These are phyloP conservation scores for Aspergillus diversus DNA, from an alignment of 495 filamentous ascomycete genomes.

Conservation along the genomic window DNA sequence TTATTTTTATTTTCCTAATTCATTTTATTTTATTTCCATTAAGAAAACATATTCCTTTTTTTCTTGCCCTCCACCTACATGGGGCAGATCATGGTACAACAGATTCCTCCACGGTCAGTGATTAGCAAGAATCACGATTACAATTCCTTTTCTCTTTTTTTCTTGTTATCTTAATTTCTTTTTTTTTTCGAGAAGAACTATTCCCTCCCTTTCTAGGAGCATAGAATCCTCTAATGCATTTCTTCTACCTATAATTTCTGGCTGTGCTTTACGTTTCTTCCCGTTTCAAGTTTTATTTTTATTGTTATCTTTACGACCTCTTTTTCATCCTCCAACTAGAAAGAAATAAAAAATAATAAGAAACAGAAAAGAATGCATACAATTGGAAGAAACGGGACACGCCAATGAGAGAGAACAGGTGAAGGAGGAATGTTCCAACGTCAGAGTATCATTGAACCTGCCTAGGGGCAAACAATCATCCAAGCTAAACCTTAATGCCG, in stretches of 20 bases:
- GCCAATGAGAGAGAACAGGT: not conserved
- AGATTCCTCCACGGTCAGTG: not conserved
- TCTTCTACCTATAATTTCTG: no score
- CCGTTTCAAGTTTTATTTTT: no score
- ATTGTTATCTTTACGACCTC: no score
- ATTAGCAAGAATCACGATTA: not conserved
- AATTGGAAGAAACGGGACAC: not conserved
- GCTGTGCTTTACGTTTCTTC: no score
- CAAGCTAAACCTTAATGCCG: constrained; percentile 24
- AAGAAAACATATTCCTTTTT: constrained; percentile 4
- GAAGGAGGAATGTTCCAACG: constrained; percentile 20
- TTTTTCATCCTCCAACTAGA: no score
- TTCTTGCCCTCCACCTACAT: not conserved
- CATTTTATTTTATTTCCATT: constrained; percentile 6
- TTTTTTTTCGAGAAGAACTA: no score
- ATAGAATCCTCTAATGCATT: not conserved
- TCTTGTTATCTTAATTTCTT: not conserved
- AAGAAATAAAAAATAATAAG: not conserved
- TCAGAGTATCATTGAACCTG: constrained; percentile 16
- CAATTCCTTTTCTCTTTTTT: not conserved
- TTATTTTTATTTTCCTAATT: constrained; percentile 26
- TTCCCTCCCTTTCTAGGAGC: no score
- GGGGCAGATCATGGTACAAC: not conserved
- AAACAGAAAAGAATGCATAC: not conserved
- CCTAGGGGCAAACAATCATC: constrained; percentile 11